Conservation (phyloP, 2,329 filamentous ascomycete genomes). For the Laburnicola sp. region DNA sequence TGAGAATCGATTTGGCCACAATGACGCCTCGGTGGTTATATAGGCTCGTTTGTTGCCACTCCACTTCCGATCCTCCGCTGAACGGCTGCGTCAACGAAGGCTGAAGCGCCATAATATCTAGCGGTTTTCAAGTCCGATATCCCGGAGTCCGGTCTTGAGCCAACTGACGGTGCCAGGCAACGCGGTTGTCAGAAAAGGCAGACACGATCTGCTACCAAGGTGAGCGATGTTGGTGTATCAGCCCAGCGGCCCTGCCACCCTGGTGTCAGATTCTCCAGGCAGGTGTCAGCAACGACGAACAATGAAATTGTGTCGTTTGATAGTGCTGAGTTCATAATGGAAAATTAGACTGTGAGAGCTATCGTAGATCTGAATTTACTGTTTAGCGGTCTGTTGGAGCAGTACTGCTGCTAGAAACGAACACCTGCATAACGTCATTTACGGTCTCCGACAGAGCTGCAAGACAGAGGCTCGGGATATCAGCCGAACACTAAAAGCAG, state of each 20-base stretch:
- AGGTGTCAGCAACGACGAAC: not conserved
- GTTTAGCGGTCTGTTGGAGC: not conserved
- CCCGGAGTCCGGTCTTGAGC: not conserved
- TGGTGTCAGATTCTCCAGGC: not conserved
- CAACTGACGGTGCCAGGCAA: not conserved
- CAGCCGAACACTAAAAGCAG: not conserved
- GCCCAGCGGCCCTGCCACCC: not conserved
- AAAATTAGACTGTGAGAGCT: too few relatives aligned
- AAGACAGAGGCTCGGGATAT: not conserved
- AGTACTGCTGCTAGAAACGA: not conserved
- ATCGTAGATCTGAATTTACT: too few relatives aligned
- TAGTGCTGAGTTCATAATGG: too few relatives aligned
- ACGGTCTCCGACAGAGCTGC: not conserved
- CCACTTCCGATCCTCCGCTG: not conserved
- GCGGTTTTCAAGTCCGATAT: not conserved
- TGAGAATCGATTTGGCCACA: not conserved
- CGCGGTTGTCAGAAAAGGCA: not conserved
- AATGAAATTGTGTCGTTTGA: not conserved
- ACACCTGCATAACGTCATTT: not conserved
- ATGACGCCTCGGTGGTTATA: not conserved
- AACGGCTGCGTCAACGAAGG: not conserved
- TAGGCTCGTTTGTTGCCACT: not conserved
- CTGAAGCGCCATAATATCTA: not conserved
- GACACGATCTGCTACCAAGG: not conserved
- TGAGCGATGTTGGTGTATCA: not conserved